Conservation (phyloP, 306 rosid species). For the Purshia tridentata region DNA sequence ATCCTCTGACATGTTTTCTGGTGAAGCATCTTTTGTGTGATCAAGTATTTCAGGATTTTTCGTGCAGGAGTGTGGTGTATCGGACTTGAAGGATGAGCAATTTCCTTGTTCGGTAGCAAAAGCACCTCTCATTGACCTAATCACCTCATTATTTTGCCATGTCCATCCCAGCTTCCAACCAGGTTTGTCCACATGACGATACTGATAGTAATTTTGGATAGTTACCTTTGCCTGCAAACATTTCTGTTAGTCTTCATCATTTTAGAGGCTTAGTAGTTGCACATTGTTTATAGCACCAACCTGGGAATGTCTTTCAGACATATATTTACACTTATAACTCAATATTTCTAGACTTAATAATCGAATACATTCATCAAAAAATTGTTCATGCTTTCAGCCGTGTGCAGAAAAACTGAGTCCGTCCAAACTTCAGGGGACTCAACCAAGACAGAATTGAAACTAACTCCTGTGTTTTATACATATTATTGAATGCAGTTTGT, state of each 20-base stretch:
- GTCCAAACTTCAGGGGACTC: not conserved
- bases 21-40: slow-evolving; percentile 39
- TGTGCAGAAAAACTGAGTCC: not conserved
- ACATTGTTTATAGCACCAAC: not conserved
- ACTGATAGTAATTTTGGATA: slow-evolving; percentile 52
- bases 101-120: slow-evolving; percentile 61
- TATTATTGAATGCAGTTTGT: too few relatives aligned
- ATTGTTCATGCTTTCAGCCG: not conserved
- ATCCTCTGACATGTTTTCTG: slow-evolving; percentile 47
- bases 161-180: slow-evolving; percentile 81
- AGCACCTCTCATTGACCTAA: slow-evolving; percentile 79
- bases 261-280: not conserved
- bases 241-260: not conserved
- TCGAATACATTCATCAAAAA: not conserved
- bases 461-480: too few relatives aligned
- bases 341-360: too few relatives aligned
- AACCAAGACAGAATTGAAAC: not conserved
- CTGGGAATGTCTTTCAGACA: not conserved
- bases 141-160: slow-evolving; percentile 67
- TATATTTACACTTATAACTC: too few relatives aligned
- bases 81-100: slow-evolving; percentile 49
- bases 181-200: slow-evolving; percentile 66
- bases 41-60: slow-evolving; percentile 54
- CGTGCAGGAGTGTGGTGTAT: slow-evolving; percentile 65
- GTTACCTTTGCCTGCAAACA: slow-evolving; percentile 67